A percentile compares a stretch with the other conserved stretches of the same genome.
These are phyloP conservation scores for Backusella psychrophila DNA, from an alignment of 192 early-diverging fungal species.

Conservation along the genomic window DNA sequence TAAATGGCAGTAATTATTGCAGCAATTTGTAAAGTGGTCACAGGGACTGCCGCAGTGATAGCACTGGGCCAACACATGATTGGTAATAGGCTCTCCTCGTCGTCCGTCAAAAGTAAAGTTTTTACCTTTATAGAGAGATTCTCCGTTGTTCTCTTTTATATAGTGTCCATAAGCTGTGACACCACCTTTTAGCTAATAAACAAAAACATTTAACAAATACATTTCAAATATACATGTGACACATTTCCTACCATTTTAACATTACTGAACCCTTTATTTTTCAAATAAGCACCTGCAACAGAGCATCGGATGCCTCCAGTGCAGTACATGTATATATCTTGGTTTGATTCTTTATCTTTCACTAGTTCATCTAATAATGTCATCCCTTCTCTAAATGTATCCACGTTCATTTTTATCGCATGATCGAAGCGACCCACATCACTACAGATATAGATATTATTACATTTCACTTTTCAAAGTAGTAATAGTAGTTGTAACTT, in stretches of 20 bases:
- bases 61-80: conserved; percentile 60
- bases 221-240: background rate
- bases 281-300: conserved; percentile 68
- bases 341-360: conserved; percentile 41
- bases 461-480: background rate
- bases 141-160: conserved; percentile 9
- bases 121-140: conserved; percentile 66
- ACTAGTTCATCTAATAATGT: conserved; percentile 53
- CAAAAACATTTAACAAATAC: background rate
- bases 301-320: conserved; percentile 80
- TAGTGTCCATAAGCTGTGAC: conserved; percentile 71
- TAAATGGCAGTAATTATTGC: conserved; percentile 63
- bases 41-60: conserved; percentile 68
- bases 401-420: conserved; percentile 64
- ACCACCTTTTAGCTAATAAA: conserved; percentile 57
- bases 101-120: conserved; percentile 83
- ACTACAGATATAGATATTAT: conserved; percentile 20
- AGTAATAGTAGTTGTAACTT: background rate
- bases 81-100: conserved; percentile 64
- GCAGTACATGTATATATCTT: conserved; percentile 80
- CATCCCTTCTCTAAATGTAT: conserved; percentile 73
- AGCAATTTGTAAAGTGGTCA: conserved; percentile 65
- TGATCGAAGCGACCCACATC: conserved; percentile 68
- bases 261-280: conserved; percentile 56
- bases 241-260: conserved; percentile 51